Evolutionary conservation across 805 yeast genomes (phyloP).

Genomic region (Candida schatavii): DNA sequence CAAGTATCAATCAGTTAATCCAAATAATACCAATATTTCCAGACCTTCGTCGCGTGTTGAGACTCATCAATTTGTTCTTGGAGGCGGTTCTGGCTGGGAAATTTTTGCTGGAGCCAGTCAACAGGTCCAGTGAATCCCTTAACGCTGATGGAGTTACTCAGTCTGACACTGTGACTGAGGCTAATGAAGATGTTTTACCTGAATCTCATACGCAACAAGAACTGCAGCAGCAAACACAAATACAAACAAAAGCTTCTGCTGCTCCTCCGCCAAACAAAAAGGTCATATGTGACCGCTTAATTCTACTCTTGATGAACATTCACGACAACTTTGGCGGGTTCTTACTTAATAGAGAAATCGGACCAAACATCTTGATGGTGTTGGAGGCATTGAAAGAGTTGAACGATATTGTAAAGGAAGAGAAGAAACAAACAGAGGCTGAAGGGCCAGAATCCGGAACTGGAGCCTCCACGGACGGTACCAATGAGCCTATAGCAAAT

Average conservation of each 20-base stretch:
- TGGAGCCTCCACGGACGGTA: conserved; percentile 5
- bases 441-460: not conserved
- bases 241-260: conserved; percentile 5
- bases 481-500: not conserved
- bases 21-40: conserved; percentile 36
- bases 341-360: conserved; percentile 60
- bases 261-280: conserved; percentile 20
- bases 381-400: conserved; percentile 48
- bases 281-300: conserved; percentile 40
- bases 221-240: not conserved
- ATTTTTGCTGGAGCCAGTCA: too few species aligned
- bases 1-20: conserved; percentile 17
- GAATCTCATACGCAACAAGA: not conserved
- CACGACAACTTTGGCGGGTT: conserved; percentile 64
- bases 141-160: not conserved
- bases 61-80: conserved; percentile 11
- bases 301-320: conserved; percentile 53
- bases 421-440: not conserved
- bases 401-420: conserved; percentile 15
- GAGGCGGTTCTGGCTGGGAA: conserved; percentile 1
- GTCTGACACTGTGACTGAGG: not conserved
- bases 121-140: too few species aligned
- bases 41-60: conserved; percentile 27
- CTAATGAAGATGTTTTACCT: not conserved
- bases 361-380: conserved; percentile 54